These are phyloP conservation scores for Neonectria magnoliae DNA, from an alignment of 2,329 filamentous ascomycete species.

Conservation along the genomic window DNA sequence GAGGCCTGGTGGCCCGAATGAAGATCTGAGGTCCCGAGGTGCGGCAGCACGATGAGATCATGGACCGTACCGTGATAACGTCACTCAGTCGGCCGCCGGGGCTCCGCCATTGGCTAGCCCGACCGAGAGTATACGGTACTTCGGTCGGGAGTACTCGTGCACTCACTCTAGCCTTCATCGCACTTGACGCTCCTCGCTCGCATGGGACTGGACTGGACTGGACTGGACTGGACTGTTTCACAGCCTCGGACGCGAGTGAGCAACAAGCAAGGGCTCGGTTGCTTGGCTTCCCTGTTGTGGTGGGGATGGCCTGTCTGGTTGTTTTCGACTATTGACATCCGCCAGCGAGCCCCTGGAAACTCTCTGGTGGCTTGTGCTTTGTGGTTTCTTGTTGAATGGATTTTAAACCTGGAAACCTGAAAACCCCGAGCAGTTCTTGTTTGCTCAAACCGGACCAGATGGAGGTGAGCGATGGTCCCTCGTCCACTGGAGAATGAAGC, in stretches of 20 bases:
- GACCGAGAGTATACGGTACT: constrained; percentile 5
- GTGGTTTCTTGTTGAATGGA: neutral
- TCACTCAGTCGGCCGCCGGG: constrained; percentile 10
- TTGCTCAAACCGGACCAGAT: neutral
- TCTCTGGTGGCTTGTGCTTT: neutral
- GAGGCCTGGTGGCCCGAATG: neutral
- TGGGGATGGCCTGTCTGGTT: constrained; percentile 5
- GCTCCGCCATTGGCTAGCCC: constrained; percentile 20
- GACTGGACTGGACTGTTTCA: constrained; percentile 15
- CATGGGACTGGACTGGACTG: constrained; percentile 10
- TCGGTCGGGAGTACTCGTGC: neutral
- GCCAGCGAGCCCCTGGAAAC: neutral
- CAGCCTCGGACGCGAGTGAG: constrained; percentile 13
- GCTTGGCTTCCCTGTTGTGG: constrained; percentile 10
- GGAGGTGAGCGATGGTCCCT: neutral
- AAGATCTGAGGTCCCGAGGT: constrained; percentile 3
- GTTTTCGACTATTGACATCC: constrained; percentile 6
- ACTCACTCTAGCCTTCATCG: neutral
- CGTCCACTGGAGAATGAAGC: neutral
- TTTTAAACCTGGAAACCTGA: neutral
- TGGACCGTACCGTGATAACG: constrained; percentile 19
- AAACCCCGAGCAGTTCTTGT: neutral
- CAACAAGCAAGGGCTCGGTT: constrained; percentile 1
- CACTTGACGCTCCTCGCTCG: constrained; percentile 11
- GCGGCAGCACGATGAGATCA: constrained; percentile 23